Evolutionary conservation across 495 filamentous ascomycete genomes (phyloP).

Genomic region (Aspergillus sclerotioniger): DNA sequence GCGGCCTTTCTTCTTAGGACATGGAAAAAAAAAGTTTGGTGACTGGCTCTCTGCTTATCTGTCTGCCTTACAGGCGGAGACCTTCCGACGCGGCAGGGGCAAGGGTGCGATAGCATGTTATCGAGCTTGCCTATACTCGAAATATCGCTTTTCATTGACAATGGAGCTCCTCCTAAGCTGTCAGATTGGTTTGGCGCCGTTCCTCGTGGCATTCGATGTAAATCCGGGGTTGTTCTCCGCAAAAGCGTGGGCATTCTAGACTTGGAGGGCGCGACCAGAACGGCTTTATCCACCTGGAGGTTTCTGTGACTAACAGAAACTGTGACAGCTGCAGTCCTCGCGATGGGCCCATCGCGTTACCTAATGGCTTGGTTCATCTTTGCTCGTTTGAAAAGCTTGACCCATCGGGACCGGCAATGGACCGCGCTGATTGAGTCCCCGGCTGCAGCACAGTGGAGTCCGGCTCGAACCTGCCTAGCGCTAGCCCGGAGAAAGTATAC

Average conservation of each 20-base stretch:
- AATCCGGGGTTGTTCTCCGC: constrained; percentile 6
- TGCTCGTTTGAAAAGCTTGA: background rate
- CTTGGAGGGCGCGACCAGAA: background rate
- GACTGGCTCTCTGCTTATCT: constrained; percentile 2
- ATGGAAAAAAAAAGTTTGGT: background rate
- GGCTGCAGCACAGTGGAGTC: background rate
- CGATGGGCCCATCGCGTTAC: background rate
- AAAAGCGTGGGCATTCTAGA: background rate
- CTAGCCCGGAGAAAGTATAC: background rate
- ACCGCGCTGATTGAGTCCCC: background rate
- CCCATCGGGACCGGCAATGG: background rate
- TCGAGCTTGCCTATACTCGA: background rate
- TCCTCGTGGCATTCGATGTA: background rate
- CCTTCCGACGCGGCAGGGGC: background rate
- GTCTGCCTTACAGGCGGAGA: constrained; percentile 1
- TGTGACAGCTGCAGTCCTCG: background rate
- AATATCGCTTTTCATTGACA: too few relatives aligned
- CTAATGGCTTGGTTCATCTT: background rate
- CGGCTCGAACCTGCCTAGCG: background rate
- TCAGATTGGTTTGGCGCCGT: background rate
- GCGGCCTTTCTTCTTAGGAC: background rate
- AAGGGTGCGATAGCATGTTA: background rate
- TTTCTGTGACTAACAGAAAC: background rate
- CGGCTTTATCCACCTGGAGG: background rate
- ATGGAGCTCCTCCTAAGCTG: background rate